phyloP scores from a whole-genome alignment of 768 basidiomycete species.

The Lentinula detonsa region DNA sequence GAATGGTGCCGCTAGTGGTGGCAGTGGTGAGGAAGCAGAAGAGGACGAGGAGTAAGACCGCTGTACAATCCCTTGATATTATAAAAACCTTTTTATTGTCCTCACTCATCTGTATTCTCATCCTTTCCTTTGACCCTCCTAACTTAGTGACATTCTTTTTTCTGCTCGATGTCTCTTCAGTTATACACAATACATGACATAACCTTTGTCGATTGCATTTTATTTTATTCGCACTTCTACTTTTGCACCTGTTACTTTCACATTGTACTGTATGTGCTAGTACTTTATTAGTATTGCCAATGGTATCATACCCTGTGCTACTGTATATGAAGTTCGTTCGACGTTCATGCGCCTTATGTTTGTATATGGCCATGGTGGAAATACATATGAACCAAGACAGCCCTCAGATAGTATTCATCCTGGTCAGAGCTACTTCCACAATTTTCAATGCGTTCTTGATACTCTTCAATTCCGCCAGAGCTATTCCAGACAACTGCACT shows the following conservation, averaged over 20 bases:
- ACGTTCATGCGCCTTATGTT: not conserved
- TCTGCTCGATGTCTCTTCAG: not conserved
- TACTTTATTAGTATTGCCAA: constrained; percentile 7
- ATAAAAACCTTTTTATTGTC: not conserved
- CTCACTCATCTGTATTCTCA: not conserved
- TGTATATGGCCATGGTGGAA: too few species aligned
- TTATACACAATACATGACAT: not conserved
- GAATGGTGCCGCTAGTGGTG: constrained; percentile 5
- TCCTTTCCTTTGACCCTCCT: not conserved
- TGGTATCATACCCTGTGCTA: constrained; percentile 8
- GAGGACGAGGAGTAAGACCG: constrained; percentile 3
- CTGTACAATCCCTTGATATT: not conserved
- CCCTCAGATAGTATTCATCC: too few species aligned
- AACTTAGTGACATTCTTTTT: not conserved
- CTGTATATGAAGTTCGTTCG: constrained; percentile 4
- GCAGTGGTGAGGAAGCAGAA: constrained; percentile 3
- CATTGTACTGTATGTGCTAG: constrained; percentile 4
- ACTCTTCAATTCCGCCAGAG: too few species aligned
- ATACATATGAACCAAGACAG: too few species aligned
- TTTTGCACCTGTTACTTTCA: not conserved
- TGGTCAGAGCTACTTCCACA: too few species aligned
- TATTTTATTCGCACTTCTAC: not conserved
- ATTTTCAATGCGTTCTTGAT: too few species aligned
- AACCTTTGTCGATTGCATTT: not conserved
- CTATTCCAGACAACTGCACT: too few species aligned